Evolutionary conservation across 148 eudicot species (phyloP).

Genomic region (Selenicereus undatus): DNA sequence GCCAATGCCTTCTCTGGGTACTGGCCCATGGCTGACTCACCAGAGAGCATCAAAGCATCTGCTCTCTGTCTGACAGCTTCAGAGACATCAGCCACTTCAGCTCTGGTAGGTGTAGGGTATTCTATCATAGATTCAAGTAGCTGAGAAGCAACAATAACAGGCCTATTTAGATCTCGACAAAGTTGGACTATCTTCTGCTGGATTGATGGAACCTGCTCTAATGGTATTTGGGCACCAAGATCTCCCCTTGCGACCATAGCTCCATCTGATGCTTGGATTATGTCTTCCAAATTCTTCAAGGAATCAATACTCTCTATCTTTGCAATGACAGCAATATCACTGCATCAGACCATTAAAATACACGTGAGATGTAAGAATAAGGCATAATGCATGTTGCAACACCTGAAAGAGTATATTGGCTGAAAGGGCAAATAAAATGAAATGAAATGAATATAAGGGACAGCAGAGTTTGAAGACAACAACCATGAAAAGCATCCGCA

Average conservation of each 20-base stretch:
- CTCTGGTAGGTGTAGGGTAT: constrained; percentile 95
- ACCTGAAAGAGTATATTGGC: not conserved
- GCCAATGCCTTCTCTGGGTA: constrained; percentile 86
- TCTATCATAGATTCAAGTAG: constrained; percentile 98
- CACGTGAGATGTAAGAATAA: not conserved
- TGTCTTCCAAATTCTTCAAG: constrained; percentile 81
- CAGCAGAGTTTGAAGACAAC: not conserved
- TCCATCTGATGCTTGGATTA: constrained; percentile 88
- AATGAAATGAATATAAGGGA: not conserved
- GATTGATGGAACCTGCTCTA: constrained; percentile 92
- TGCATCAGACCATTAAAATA: constrained; percentile 26
- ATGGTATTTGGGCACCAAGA: constrained; percentile 93
- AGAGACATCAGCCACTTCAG: constrained; percentile 99
- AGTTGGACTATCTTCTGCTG: constrained; percentile 87
- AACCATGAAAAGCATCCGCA: not conserved
- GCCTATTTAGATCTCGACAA: constrained; percentile 79
- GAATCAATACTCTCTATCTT: constrained; percentile 97
- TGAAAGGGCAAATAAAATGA: not conserved
- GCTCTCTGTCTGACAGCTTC: constrained; percentile 94
- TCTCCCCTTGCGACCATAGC: constrained; percentile 99
- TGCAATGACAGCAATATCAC: constrained; percentile 77
- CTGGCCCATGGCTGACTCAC: constrained; percentile 97
- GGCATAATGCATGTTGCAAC: not conserved
- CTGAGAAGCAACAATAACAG: constrained; percentile 95
- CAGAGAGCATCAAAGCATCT: constrained; percentile 95